These are phyloP conservation scores for Colletotrichum sublineola DNA, from an alignment of 2,329 filamentous ascomycete genomes.

Conservation along the genomic window DNA sequence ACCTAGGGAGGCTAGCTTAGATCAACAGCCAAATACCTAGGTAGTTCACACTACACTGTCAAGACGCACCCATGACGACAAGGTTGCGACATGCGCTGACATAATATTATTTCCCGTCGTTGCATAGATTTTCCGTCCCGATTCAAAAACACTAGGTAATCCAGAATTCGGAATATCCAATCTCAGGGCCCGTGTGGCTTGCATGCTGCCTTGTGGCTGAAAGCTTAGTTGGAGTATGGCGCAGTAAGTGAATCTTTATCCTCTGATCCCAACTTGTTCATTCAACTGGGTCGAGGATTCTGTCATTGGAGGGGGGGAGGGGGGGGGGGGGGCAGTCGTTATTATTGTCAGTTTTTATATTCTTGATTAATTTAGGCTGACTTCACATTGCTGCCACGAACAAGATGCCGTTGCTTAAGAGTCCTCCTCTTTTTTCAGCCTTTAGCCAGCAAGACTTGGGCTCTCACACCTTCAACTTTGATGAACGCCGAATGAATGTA, in stretches of 20 bases:
- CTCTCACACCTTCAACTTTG: no score
- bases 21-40: not conserved
- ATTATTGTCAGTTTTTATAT: not conserved
- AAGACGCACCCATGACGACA: conserved; percentile 34
- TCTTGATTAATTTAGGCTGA: not conserved
- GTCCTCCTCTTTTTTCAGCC: not conserved
- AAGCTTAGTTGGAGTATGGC: not conserved
- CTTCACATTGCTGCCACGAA: not conserved
- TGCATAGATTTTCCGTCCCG: not conserved
- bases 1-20: not conserved
- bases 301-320: not conserved
- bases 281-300: not conserved
- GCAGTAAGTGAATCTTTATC: not conserved
- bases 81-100: conserved; percentile 15
- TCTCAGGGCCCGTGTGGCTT: not conserved
- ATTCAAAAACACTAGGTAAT: not conserved
- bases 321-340: not conserved
- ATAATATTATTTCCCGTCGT: not conserved
- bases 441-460: conserved; percentile 5
- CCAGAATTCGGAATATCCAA: not conserved
- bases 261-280: not conserved
- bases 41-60: not conserved
- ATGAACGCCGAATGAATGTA: not conserved
- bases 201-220: not conserved
- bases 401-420: not conserved